Conservation (phyloP, 2,329 filamentous ascomycete species). For the Colletotrichum sp. region DNA sequence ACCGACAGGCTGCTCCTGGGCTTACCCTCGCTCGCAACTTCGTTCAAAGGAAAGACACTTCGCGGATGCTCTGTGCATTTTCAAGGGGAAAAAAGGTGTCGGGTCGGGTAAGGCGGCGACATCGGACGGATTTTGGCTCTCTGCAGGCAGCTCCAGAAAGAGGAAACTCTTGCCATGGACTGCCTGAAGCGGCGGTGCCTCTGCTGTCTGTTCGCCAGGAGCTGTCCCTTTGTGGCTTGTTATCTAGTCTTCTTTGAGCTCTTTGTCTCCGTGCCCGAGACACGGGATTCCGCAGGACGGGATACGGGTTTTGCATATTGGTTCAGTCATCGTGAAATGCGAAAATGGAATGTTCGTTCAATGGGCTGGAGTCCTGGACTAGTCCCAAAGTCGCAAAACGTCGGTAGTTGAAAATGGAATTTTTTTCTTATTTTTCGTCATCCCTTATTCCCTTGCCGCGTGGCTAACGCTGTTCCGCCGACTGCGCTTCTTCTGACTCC, state of each 20-base stretch:
- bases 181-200: neutral
- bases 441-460: neutral
- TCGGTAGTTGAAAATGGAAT: neutral
- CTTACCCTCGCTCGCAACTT: neutral
- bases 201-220: neutral
- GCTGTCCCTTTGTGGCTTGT: neutral
- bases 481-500: neutral
- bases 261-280: neutral
- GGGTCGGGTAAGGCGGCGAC: neutral
- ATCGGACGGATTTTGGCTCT: neutral
- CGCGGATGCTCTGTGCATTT: neutral
- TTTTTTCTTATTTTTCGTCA: neutral
- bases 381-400: neutral
- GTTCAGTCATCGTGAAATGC: neutral
- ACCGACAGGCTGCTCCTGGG: neutral
- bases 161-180: neutral
- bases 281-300: neutral
- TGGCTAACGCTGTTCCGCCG: neutral
- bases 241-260: neutral
- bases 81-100: neutral
- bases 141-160: neutral
- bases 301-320: neutral
- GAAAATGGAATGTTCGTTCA: neutral
- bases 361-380: neutral
- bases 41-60: neutral